Conservation (phyloP, 2,329 filamentous ascomycete genomes). For the Exserohilum turcica region DNA sequence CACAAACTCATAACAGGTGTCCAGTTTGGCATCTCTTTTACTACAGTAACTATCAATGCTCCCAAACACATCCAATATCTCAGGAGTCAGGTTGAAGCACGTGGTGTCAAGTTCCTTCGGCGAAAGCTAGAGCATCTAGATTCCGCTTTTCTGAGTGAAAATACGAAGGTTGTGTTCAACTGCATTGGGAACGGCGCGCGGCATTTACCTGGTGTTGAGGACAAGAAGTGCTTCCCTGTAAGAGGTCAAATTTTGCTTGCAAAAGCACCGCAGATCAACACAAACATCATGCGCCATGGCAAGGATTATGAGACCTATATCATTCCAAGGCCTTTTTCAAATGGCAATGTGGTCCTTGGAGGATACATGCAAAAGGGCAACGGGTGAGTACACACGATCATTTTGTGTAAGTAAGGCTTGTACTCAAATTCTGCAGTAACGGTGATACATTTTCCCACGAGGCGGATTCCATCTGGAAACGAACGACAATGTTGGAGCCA, state of each 20-base stretch:
- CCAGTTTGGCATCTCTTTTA: constrained; percentile 23
- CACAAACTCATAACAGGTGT: constrained; percentile 18
- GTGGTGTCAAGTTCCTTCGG: constrained; percentile 18
- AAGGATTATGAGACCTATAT: constrained; percentile 29
- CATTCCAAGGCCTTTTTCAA: constrained; percentile 25
- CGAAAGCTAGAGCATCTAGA: constrained; percentile 15
- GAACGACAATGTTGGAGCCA: constrained; percentile 19
- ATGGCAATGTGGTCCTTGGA: constrained; percentile 26
- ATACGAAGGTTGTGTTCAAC: constrained; percentile 24
- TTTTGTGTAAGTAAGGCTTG: neutral
- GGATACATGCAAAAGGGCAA: constrained; percentile 27
- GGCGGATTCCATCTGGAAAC: constrained; percentile 19
- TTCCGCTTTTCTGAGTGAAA: constrained; percentile 15
- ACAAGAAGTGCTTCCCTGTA: constrained; percentile 20
- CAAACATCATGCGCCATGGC: constrained; percentile 28
- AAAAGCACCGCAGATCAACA: constrained; percentile 17
- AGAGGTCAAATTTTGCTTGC: constrained; percentile 25
- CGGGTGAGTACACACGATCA: constrained; percentile 6
- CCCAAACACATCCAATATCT: constrained; percentile 24
- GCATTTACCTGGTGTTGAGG: constrained; percentile 16
- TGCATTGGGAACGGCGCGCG: constrained; percentile 26
- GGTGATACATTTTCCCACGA: constrained; percentile 23
- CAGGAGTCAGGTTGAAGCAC: constrained; percentile 7
- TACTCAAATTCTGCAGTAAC: constrained; percentile 7
- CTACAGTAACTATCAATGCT: constrained; percentile 25